A percentile compares a stretch with the other conserved stretches of the same genome.
Evolutionary conservation across 345 rosid genomes (phyloP).

Genomic region (Euphorbia lathyris): DNA sequence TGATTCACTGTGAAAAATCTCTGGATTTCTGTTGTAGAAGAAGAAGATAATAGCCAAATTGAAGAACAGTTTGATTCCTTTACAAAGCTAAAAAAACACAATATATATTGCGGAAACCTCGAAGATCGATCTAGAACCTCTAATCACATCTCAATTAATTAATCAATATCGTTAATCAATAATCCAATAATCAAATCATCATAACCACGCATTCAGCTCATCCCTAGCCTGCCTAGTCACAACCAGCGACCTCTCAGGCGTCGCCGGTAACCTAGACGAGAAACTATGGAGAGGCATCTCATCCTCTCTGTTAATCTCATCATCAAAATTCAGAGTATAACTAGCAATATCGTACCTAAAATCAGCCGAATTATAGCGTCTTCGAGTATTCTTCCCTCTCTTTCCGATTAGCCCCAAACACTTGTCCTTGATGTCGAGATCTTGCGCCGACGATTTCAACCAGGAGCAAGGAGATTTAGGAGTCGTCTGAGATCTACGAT

Average conservation of each 20-base stretch:
- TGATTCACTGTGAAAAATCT: background rate
- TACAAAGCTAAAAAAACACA: background rate
- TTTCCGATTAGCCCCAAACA: slow-evolving; percentile 39
- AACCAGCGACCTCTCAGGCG: slow-evolving; percentile 30
- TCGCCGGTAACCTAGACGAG: slow-evolving; percentile 50
- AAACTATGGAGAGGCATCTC: slow-evolving; percentile 39
- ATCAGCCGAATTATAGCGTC: slow-evolving; percentile 39
- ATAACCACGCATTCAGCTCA: background rate
- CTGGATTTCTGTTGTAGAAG: background rate
- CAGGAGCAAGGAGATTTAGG: slow-evolving; percentile 44
- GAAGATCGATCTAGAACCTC: background rate
- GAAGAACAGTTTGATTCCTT: background rate
- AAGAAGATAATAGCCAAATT: background rate
- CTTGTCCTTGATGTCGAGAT: slow-evolving; percentile 38
- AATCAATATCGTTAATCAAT: too few relatives aligned
- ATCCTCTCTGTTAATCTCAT: slow-evolving; percentile 32
- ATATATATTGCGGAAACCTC: background rate
- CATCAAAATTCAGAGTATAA: slow-evolving; percentile 70
- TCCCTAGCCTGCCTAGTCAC: background rate
- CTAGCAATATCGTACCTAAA: slow-evolving; percentile 64
- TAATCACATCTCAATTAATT: background rate
- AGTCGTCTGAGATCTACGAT: slow-evolving; percentile 23
- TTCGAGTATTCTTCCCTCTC: slow-evolving; percentile 29
- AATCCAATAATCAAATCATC: background rate
- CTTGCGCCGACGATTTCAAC: slow-evolving; percentile 41